Evolutionary conservation across 768 basidiomycete species (phyloP), one percentile per base, ranked within the genome.

Genomic region (Mycena polygramma): DNA sequence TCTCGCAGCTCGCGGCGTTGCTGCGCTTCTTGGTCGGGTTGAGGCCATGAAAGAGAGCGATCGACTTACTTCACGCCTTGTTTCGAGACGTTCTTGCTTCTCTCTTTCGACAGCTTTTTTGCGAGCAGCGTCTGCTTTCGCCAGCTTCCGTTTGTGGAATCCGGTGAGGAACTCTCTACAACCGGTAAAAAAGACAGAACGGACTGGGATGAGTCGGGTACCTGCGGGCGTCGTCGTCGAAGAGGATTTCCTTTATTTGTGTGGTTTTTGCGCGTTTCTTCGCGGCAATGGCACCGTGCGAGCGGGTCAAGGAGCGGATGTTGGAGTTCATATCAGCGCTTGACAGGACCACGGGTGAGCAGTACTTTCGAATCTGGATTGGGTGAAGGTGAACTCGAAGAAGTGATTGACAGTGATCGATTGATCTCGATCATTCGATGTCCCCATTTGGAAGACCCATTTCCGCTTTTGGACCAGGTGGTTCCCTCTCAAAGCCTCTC

Each of bases 141-240:
- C 92, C 59, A 95, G 81, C 81, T 97, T 98, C 75, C 96, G 90
- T 81, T 97, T 97, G 79, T 93, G 92, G 79, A 98, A 98, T 35
- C 96, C 96, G 20, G 95, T 97, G 77, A 98, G 83, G 81, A 93
- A 98, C 68, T 97, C 92, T 77, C 96, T 97, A 75, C 71, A 48
- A 54, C 64, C 69, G 66, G 75, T 61, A 72, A 75, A 69, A 62
- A 71, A 35, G 30, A 30, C 30, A 30, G 3, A 30, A 30, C 30
- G 30, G 30, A 30, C 3, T 30, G 30, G 30, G 6, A 30, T 30
- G 6, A 30, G 2, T 30, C 30, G 30, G 30, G 46, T 60, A 94
- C 95, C 89, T 88, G 74, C 96, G 86, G 0, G 94, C 94, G 45
- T 89, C 87, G 49, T 98, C 96, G 77, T 98, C 94, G 76, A 98